A percentile compares a stretch with the other conserved stretches of the same genome.
Evolutionary conservation across 495 filamentous ascomycete genomes (phyloP).

Genomic region (Ramalina peruviana): DNA sequence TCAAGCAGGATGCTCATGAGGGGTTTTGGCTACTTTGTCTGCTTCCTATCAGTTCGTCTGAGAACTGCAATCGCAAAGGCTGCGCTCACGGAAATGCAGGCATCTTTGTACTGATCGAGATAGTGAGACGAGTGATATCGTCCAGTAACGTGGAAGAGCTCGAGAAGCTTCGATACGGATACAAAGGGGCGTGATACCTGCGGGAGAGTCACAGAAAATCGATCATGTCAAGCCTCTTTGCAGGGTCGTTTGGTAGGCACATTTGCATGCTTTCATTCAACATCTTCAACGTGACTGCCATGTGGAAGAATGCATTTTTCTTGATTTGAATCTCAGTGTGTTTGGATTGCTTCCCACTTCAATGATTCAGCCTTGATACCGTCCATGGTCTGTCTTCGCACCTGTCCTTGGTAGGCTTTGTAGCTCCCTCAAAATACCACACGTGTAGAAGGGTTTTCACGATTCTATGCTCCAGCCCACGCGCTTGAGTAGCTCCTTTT

Average conservation of each 20-base stretch:
- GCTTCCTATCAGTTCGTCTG: slow-evolving; percentile 15
- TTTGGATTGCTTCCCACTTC: slow-evolving; percentile 24
- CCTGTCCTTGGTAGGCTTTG: background rate
- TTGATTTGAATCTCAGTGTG: slow-evolving; percentile 19
- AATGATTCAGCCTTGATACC: background rate
- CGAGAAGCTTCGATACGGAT: slow-evolving; percentile 34
- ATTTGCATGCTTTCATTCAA: slow-evolving; percentile 58
- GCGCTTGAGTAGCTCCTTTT: slow-evolving; percentile 45
- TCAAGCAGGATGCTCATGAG: slow-evolving; percentile 9
- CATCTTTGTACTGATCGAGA: slow-evolving; percentile 26
- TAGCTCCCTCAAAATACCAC: slow-evolving; percentile 35
- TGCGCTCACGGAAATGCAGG: slow-evolving; percentile 5
- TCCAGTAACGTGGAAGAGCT: slow-evolving; percentile 32
- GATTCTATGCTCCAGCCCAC: slow-evolving; percentile 68
- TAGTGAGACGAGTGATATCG: slow-evolving; percentile 28
- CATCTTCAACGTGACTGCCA: slow-evolving; percentile 52
- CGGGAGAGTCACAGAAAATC: background rate
- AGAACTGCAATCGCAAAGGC: slow-evolving; percentile 19
- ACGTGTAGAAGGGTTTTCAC: slow-evolving; percentile 58
- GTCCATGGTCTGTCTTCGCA: background rate
- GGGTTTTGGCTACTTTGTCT: slow-evolving; percentile 16
- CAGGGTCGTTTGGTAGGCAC: slow-evolving; percentile 32
- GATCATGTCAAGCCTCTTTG: background rate
- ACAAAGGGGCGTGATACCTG: slow-evolving; percentile 33
- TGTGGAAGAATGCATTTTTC: slow-evolving; percentile 37